Conservation (phyloP, 2,329 filamentous ascomycete species). For the Chrysosporium queenslandicum region DNA sequence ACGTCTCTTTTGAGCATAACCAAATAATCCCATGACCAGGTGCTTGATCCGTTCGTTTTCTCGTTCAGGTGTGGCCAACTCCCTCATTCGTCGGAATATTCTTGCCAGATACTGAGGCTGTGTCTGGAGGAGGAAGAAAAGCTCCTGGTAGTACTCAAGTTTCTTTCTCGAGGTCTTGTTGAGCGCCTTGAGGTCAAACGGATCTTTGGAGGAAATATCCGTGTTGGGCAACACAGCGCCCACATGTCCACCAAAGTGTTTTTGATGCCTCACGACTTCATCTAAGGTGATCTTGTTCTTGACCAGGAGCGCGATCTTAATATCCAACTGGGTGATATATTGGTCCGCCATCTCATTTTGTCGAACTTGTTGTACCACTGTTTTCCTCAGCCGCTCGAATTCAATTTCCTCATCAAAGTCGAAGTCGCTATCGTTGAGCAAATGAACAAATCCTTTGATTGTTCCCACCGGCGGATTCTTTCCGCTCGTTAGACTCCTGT, state of each 20-base stretch:
- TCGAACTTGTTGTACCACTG: slow-evolving; percentile 90
- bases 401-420: slow-evolving; percentile 98
- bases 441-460: slow-evolving; percentile 94
- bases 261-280: slow-evolving; percentile 93
- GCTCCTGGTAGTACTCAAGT: slow-evolving; percentile 89
- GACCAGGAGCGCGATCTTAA: slow-evolving; percentile 95
- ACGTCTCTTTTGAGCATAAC: slow-evolving; percentile 89
- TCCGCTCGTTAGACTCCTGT: slow-evolving; percentile 90
- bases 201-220: slow-evolving; percentile 79
- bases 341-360: slow-evolving; percentile 96
- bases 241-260: slow-evolving; percentile 84
- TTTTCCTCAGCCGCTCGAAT: slow-evolving; percentile 88
- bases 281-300: slow-evolving; percentile 99
- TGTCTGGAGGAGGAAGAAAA: slow-evolving; percentile 95
- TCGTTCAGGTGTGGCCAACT: slow-evolving; percentile 77
- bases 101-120: slow-evolving; percentile 89
- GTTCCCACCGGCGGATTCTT: slow-evolving; percentile 96
- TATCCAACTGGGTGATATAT: slow-evolving; percentile 95
- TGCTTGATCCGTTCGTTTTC: slow-evolving; percentile 88
- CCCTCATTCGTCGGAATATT: slow-evolving; percentile 72
- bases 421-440: slow-evolving; percentile 95
- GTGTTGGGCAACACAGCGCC: slow-evolving; percentile 76
- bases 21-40: slow-evolving; percentile 91
- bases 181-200: slow-evolving; percentile 90
- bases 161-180: slow-evolving; percentile 96